Conservation (phyloP, 2,329 filamentous ascomycete species). For the Mariannaea sp. region DNA sequence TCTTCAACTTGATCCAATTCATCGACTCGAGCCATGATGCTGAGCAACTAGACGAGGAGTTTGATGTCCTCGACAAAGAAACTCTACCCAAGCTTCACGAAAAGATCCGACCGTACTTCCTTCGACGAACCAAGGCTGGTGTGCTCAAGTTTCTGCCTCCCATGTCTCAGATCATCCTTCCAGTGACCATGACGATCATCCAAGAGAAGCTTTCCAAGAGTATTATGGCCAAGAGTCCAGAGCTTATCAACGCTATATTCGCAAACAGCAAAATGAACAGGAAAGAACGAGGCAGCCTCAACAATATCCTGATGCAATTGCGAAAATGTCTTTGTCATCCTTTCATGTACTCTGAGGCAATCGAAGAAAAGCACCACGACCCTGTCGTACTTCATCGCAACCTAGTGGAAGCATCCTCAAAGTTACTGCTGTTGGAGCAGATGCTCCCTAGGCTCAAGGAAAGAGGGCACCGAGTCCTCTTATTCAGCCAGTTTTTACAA, state of each 20-base stretch:
- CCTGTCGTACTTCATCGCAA: conserved; percentile 71
- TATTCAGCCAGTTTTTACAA: conserved; percentile 93
- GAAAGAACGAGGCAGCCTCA: conserved; percentile 78
- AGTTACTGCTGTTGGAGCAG: conserved; percentile 80
- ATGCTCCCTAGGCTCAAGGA: conserved; percentile 87
- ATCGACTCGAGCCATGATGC: conserved; percentile 76
- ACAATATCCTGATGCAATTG: conserved; percentile 94
- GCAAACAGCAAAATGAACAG: conserved; percentile 68
- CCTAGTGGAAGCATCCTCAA: conserved; percentile 87
- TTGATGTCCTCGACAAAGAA: conserved; percentile 77
- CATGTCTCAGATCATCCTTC: conserved; percentile 93
- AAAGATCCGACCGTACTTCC: conserved; percentile 74
- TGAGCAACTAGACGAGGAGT: conserved; percentile 73
- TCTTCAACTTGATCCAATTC: conserved; percentile 97
- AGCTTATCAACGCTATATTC: conserved; percentile 87
- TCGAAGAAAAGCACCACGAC: conserved; percentile 78
- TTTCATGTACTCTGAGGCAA: conserved; percentile 87
- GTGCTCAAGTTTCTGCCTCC: conserved; percentile 91
- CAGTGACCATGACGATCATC: conserved; percentile 90
- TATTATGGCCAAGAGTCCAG: conserved; percentile 87
- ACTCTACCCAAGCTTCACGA: conserved; percentile 82
- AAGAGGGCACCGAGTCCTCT: conserved; percentile 85
- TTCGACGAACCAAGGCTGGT: conserved; percentile 82
- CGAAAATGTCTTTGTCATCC: conserved; percentile 95
- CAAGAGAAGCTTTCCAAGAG: conserved; percentile 95